Evolutionary conservation across 2,329 filamentous ascomycete genomes (phyloP), one percentile per base, ranked within the genome.

Genomic region (Fusarium ramigenum): DNA sequence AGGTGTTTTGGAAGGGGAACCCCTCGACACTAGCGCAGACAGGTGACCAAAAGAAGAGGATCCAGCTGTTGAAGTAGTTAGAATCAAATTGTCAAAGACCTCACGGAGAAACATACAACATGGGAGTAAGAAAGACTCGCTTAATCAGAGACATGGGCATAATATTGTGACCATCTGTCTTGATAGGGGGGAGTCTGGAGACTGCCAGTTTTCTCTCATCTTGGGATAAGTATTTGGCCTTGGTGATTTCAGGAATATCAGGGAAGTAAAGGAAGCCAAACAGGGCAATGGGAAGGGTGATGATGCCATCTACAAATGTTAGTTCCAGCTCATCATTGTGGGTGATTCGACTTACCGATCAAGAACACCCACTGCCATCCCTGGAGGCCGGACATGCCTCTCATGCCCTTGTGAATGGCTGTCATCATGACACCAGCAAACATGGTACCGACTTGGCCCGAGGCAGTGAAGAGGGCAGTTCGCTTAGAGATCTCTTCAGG

Each of bases 381-480:
- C 14, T 61, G 60, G 0, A 78, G 49, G 9, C 85, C 83, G 12
- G 75, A 76, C 16, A 83, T 76, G 1, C 87, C 86, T 30, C 86
- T 74, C 65, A 79, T 77, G 2, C 63, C 62, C 44, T 65, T 69
- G 7, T 78, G 69, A 7, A 78, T 78, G 1, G 85, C 86, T 0
- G 86, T 86, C 77, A 89, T 88, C 70, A 90, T 85, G 54, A 89
- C 87, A 0, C 89, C 89, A 4, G 85, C 85, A 62, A 91, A 89
- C 85, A 91, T 88, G 0, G 84, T 88, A 0, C 88, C 89, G 0
- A 87, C 86, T 5, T 89, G 83, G 1, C 88, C 88, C 9, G 87
- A 87, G 3, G 86, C 84, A 9, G 87, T 89, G 75, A 91, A 91
- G 21, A 91, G 85, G 15, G 87, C 89, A 4, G 84, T 87, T 2